Conservation (phyloP, 2,329 filamentous ascomycete species). For the Seiridium unicorne region DNA sequence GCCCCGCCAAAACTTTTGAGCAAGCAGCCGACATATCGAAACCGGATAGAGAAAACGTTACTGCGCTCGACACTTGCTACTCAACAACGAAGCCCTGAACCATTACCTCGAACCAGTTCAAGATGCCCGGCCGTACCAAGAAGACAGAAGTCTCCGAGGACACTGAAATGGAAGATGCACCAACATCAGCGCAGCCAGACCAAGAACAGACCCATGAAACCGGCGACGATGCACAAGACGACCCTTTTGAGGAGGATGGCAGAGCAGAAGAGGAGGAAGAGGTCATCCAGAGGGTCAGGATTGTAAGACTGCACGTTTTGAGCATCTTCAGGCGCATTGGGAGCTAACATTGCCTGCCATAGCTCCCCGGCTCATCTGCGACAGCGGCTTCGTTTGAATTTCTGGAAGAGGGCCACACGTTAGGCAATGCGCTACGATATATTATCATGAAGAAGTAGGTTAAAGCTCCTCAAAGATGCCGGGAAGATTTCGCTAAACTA, state of each 20-base stretch:
- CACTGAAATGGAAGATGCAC: constrained; percentile 27
- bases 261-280: constrained; percentile 39
- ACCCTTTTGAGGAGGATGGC: constrained; percentile 18
- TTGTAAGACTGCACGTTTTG: constrained; percentile 44
- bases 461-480: not conserved
- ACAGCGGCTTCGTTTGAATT: constrained; percentile 96
- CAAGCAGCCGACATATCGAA: not conserved
- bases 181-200: constrained; percentile 25
- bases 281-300: constrained; percentile 56
- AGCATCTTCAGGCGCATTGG: too few relatives aligned
- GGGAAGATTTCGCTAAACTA: constrained; percentile 10
- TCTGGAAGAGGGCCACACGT: constrained; percentile 87
- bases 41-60: not conserved
- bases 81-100: not conserved
- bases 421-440: constrained; percentile 91
- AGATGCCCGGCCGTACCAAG: constrained; percentile 10
- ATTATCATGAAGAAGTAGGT: constrained; percentile 98
- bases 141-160: constrained; percentile 14
- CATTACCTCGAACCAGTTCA: not conserved
- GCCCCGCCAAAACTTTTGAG: constrained; percentile 10
- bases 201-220: constrained; percentile 46
- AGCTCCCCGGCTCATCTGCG: constrained; percentile 84
- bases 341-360: constrained; percentile 1
- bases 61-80: not conserved
- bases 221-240: constrained; percentile 29